Base-by-base conservation (phyloP, 169 alveolate species). In the Plasmodium ovale region DNA sequence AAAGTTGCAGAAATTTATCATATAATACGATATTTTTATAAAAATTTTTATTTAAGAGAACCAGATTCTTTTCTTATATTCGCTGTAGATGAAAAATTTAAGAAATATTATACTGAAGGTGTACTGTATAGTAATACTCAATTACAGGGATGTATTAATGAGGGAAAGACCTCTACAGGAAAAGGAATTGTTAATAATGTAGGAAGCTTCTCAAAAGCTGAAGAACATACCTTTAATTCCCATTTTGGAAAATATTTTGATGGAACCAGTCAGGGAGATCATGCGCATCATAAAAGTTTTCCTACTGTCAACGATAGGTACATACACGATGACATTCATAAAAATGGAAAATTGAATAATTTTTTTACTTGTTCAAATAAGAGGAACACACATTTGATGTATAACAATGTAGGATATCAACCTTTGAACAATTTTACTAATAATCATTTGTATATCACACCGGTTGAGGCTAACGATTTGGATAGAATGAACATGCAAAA, bases 61-160 rank as follows among this genome's bases (percentile, higher is more conserved):
- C 58, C 49, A 2, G 90, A 82, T 27, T 9, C 37, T 37, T 82
- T 33, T 44, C 59, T 82, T 42, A 35, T 37, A 42, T 33, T 65
- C 27, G 77, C 23, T 6, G 71, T 82, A 25, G 74, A 82, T 68
- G 90, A 82, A 35, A 82, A 82, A 44, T 64, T 82, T n/a, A 33
- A 44, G 21, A 54, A 16, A 9, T 6, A 47, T 25, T 77, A 77
- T 31, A 25, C 9, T 16, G 54, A 44, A 10, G 44, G 23, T 37
- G 19, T 23, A n/a, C 14, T 60, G 25, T 29, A 9, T 60, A 16
- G n/a, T 12, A 6, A n/a, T 60, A 29, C 44, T 9, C 4, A n/a
- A n/a, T 60, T 60, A 27, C n/a, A 14, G 7, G 16, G n/a, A 21
- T 4, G 44, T 6, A 42, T 4, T 12, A n/a, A 67, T 39, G 35